Evolutionary conservation across 441 rosid genomes (phyloP).

Genomic region (Metrosideros polymorpha): DNA sequence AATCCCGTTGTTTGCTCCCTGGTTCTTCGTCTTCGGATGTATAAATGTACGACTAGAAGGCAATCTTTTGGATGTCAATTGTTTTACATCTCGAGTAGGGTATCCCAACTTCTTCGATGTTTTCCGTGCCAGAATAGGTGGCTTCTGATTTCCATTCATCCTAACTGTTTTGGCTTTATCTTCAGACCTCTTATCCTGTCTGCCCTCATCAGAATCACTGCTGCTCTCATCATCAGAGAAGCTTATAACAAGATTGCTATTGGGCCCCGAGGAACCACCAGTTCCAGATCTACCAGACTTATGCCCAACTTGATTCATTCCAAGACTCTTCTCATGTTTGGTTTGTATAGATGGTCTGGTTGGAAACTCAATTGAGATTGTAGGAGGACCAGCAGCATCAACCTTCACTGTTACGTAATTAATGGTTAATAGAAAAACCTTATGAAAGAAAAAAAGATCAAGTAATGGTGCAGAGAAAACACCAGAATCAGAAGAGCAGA

Average conservation of each 20-base stretch:
- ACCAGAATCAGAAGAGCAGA: neutral
- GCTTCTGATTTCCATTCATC: constrained; percentile 22
- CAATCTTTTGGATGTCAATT: constrained; percentile 31
- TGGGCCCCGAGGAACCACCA: constrained; percentile 26
- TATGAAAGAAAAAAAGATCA: neutral
- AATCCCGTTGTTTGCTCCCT: constrained; percentile 29
- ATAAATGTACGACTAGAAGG: constrained; percentile 29
- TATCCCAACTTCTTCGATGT: constrained; percentile 26
- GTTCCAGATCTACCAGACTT: constrained; percentile 33
- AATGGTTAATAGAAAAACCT: neutral
- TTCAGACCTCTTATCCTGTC: constrained; percentile 14
- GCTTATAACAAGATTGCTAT: constrained; percentile 71
- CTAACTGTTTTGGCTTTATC: constrained; percentile 18
- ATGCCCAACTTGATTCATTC: constrained; percentile 32
- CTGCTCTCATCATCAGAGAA: constrained; percentile 86
- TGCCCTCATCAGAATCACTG: constrained; percentile 55
- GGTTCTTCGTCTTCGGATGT: constrained; percentile 24
- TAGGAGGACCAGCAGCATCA: constrained; percentile 15
- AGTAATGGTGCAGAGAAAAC: neutral
- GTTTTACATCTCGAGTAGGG: constrained; percentile 23
- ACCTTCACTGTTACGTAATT: constrained; percentile 34
- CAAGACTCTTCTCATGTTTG: constrained; percentile 25
- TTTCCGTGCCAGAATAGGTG: constrained; percentile 16
- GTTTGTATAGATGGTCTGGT: constrained; percentile 20
- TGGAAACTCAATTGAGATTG: constrained; percentile 18